Evolutionary conservation across 2,329 filamentous ascomycete genomes (phyloP).

Genomic region (Thelonectria blattea): DNA sequence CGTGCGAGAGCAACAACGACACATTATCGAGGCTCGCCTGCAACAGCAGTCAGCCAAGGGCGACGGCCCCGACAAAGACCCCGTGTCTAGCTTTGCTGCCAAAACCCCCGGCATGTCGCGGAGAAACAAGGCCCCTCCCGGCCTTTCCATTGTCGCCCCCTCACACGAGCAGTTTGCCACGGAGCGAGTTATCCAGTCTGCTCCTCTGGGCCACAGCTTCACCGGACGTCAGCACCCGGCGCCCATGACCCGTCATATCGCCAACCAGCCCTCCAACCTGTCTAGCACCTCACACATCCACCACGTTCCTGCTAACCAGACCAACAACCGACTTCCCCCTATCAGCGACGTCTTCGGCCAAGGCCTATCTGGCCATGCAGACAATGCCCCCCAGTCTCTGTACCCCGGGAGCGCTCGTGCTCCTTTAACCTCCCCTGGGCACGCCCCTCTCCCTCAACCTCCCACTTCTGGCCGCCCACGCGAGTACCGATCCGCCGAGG

Average conservation of each 20-base stretch:
- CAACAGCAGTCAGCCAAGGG: conserved; percentile 87
- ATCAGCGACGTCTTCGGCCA: conserved; percentile 95
- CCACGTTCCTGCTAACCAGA: conserved; percentile 86
- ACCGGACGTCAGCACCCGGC: conserved; percentile 85
- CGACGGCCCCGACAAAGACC: conserved; percentile 68
- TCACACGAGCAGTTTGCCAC: conserved; percentile 90
- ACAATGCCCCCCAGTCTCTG: conserved; percentile 56
- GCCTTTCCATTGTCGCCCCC: conserved; percentile 92
- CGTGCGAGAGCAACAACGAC: conserved; percentile 90
- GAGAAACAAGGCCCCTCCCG: conserved; percentile 82
- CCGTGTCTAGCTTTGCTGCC: conserved; percentile 56
- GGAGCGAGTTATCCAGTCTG: conserved; percentile 95
- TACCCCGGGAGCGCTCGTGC: conserved; percentile 68
- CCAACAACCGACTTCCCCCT: conserved; percentile 88
- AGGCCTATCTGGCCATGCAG: conserved; percentile 67
- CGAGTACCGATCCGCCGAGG: conserved; percentile 95
- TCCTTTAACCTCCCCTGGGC: conserved; percentile 78
- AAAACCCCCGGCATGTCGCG: conserved; percentile 78
- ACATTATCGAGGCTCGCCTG: conserved; percentile 89
- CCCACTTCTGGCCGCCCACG: conserved; percentile 70
- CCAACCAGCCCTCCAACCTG: conserved; percentile 82
- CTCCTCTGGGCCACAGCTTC: conserved; percentile 92
- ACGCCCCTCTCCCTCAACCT: conserved; percentile 61
- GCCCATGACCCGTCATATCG: conserved; percentile 76
- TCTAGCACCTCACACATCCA: conserved; percentile 89